These are phyloP conservation scores for Yamadazyma membranifaciens DNA, from an alignment of 1,139 yeast genomes.

Conservation along the genomic window DNA sequence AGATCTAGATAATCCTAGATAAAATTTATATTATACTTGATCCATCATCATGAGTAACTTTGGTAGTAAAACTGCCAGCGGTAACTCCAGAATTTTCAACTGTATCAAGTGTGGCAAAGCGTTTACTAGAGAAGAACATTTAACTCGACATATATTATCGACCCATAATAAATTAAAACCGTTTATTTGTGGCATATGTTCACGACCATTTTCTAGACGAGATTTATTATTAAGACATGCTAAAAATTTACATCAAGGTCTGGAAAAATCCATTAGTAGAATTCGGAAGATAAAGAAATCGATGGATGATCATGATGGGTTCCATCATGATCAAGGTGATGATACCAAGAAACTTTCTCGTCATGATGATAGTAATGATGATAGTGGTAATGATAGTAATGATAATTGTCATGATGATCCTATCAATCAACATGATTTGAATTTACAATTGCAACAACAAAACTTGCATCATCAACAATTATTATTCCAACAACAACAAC, in stretches of 20 bases:
- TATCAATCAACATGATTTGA: not conserved
- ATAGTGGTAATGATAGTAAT: not conserved
- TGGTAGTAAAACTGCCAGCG: conserved; percentile 46
- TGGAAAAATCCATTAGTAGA: conserved; percentile 46
- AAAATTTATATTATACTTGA: no score
- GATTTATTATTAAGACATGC: conserved; percentile 91
- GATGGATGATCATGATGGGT: not conserved
- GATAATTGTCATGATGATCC: not conserved
- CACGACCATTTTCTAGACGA: conserved; percentile 88
- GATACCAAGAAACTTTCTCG: no score
- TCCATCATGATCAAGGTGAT: not conserved
- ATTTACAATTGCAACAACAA: no score
- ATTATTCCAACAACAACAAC: no score
- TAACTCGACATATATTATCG: conserved; percentile 43
- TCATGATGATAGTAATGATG: not conserved
- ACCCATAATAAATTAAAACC: conserved; percentile 50
- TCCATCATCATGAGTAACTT: conserved; percentile 32
- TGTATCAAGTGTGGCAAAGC: conserved; percentile 46
- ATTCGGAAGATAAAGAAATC: conserved; percentile 31
- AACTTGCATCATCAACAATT: no score
- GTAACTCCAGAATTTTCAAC: conserved; percentile 44
- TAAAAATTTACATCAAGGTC: conserved; percentile 84
- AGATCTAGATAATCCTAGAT: not conserved
- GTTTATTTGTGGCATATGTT: conserved; percentile 88
- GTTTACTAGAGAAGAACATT: conserved; percentile 48